Percentiles rank a stretch among this genome's conserved stretches.
These are phyloP conservation scores for Camelina laxa DNA, from an alignment of 345 rosid species.

Conservation along the genomic window DNA sequence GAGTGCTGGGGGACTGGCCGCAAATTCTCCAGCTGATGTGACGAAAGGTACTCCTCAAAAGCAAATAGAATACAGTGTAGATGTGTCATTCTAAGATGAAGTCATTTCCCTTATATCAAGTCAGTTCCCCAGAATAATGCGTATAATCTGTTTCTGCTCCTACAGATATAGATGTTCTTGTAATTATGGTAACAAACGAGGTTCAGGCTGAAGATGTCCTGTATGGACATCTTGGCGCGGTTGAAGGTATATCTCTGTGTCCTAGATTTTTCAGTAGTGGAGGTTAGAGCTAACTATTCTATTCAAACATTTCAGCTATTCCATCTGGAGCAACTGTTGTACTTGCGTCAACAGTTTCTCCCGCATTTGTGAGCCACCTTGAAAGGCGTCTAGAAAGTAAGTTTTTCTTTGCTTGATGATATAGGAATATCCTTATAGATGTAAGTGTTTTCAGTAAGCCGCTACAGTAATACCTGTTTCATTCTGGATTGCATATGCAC, in stretches of 20 bases:
- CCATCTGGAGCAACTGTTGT: slow-evolving; percentile 75
- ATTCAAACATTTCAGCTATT: slow-evolving; percentile 57
- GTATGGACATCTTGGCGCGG: slow-evolving; percentile 84
- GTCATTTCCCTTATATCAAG: neutral
- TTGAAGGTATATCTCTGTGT: slow-evolving; percentile 60
- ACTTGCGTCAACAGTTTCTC: slow-evolving; percentile 94
- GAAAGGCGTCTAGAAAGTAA: slow-evolving; percentile 77
- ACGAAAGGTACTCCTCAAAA: slow-evolving; percentile 64
- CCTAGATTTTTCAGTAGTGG: slow-evolving; percentile 17
- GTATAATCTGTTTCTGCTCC: slow-evolving; percentile 27
- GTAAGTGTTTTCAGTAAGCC: slow-evolving; percentile 2
- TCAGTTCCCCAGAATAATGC: slow-evolving; percentile 1
- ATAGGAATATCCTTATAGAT: slow-evolving; percentile 10
- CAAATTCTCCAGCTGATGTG: slow-evolving; percentile 75
- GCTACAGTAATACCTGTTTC: slow-evolving; percentile 11
- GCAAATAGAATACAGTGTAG: slow-evolving; percentile 17
- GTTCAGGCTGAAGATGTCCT: slow-evolving; percentile 81
- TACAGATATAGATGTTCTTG: slow-evolving; percentile 82
- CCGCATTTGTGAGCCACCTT: slow-evolving; percentile 73
- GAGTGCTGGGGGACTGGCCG: slow-evolving; percentile 73
- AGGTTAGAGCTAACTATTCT: slow-evolving; percentile 36
- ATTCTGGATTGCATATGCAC: slow-evolving; percentile 19
- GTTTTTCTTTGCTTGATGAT: slow-evolving; percentile 33
- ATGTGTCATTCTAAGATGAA: slow-evolving; percentile 30
- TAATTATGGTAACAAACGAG: slow-evolving; percentile 95